Evolutionary conservation across 768 basidiomycete genomes (phyloP), one percentile per base, ranked within the genome.

Genomic region (Nidularia sp.): DNA sequence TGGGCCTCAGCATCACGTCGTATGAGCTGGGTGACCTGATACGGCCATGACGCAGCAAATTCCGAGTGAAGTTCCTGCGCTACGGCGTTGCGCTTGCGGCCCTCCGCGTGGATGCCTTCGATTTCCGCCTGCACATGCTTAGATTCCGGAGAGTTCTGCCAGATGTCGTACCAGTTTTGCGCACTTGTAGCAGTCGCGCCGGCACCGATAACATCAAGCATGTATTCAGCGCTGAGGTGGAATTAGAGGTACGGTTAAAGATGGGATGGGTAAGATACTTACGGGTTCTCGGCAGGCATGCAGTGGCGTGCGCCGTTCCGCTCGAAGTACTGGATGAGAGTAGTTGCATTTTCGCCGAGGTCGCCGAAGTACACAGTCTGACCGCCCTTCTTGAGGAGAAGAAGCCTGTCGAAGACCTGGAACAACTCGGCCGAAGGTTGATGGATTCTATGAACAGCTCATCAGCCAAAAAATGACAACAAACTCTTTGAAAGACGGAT

Each of bases 341-440:
- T 84, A 18, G 72, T 65, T 0, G 88, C 74, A 54, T 87, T 83
- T 15, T 69, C 57, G 1, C 90, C 90, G 25, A 90, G 66, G 48
- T 88, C 83, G 12, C 87, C 86, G 57, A 87, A 86, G 69, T 88
- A 90, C 12, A 86, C 84, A 5, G 77, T 84, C 58, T 86, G 57
- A 50, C 93, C 93, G n/a, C 93, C 92, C 56, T 82, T 81, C 46
- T 81, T 79, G 13, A 95, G 74, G 1, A 96, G 75, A 2, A 95
- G 70, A 8, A 96, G 71, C 13, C 88, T 70, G 61, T 93, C 90
- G 61, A 93, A 92, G 45, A 79, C 80, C 57, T 90, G 84, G 76
- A 92, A 92, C 32, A 91, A 70, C 58, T 90, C 82, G 0, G 87
- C 88, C 18, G 89, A 91, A 35, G 90, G 90, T 60, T 70, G 76